phyloP scores from a whole-genome alignment of 176 grass and related monocot species.

The Leersia perrieri region DNA sequence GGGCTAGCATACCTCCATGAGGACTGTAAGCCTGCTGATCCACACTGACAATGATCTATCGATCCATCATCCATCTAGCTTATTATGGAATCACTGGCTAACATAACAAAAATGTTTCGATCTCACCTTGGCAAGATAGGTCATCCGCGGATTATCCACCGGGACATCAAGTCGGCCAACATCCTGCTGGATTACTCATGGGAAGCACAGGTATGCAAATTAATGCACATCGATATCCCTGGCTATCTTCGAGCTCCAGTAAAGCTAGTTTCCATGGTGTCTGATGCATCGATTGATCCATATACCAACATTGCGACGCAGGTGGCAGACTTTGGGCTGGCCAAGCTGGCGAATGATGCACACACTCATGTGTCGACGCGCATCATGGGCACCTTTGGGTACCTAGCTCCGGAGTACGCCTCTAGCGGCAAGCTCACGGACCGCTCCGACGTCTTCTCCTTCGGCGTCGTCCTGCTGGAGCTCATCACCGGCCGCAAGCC shows the following conservation, averaged over 20 bases:
- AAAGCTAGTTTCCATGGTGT: neutral
- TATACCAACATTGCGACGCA: neutral
- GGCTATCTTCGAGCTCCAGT: neutral
- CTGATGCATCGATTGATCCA: neutral
- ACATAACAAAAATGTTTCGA: neutral
- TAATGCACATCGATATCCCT: neutral
- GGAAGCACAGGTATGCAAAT: conserved; percentile 64
- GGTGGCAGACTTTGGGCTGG: conserved; percentile 95
- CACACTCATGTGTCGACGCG: conserved; percentile 71
- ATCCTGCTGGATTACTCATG: conserved; percentile 85
- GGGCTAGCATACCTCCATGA: conserved; percentile 82
- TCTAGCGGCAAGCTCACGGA: conserved; percentile 85
- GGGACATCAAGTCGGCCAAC: conserved; percentile 88
- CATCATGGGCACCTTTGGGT: conserved; percentile 91
- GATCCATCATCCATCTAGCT: neutral
- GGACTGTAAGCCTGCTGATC: conserved; percentile 51
- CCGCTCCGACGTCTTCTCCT: conserved; percentile 85
- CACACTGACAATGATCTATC: neutral
- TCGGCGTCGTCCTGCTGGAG: conserved; percentile 86
- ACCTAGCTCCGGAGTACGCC: conserved; percentile 83
- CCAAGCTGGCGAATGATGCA: conserved; percentile 65
- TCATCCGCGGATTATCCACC: conserved; percentile 84
- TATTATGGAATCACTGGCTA: neutral
- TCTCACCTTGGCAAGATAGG: conserved; percentile 38
- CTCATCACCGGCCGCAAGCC: conserved; percentile 82